Conservation (phyloP, 2,329 filamentous ascomycete species). For the Cladorrhinum sp. region DNA sequence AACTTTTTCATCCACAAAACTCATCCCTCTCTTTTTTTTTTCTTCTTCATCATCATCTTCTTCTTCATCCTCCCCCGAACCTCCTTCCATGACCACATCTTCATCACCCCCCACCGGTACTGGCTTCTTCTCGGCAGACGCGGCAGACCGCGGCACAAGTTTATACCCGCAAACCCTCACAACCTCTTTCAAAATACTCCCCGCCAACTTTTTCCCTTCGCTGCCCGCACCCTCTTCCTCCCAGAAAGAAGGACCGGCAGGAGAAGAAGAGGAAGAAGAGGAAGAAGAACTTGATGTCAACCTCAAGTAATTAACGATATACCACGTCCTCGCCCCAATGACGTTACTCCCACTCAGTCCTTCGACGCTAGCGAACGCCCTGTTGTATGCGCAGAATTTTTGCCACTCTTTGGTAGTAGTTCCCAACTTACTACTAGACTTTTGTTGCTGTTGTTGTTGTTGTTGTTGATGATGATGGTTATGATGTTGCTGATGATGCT, state of each 20-base stretch:
- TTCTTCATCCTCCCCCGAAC: not conserved
- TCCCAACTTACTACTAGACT: too few relatives aligned
- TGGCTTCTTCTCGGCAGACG: not conserved
- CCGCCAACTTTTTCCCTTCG: not conserved
- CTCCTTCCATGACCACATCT: not conserved
- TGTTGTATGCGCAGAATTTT: constrained; percentile 11
- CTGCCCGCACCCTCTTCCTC: not conserved
- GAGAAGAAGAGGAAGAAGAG: too few relatives aligned
- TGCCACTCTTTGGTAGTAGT: too few relatives aligned
- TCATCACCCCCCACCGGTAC: not conserved
- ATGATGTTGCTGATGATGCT: too few relatives aligned
- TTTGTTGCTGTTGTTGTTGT: too few relatives aligned
- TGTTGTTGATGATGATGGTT: too few relatives aligned
- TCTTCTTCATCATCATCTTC: not conserved
- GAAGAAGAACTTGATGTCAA: too few relatives aligned
- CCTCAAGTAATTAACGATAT: constrained; percentile 19
- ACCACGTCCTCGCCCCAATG: constrained; percentile 16
- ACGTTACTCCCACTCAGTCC: constrained; percentile 13
- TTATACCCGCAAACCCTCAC: not conserved
- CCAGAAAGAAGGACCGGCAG: not conserved
- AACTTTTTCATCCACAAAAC: not conserved
- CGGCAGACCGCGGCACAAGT: not conserved
- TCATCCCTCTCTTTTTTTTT: too few relatives aligned
- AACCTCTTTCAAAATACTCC: not conserved
- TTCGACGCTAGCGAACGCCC: constrained; percentile 18